phyloP scores from a whole-genome alignment of 352 stramenopile species.

The Phytophthora niederhauseri region DNA sequence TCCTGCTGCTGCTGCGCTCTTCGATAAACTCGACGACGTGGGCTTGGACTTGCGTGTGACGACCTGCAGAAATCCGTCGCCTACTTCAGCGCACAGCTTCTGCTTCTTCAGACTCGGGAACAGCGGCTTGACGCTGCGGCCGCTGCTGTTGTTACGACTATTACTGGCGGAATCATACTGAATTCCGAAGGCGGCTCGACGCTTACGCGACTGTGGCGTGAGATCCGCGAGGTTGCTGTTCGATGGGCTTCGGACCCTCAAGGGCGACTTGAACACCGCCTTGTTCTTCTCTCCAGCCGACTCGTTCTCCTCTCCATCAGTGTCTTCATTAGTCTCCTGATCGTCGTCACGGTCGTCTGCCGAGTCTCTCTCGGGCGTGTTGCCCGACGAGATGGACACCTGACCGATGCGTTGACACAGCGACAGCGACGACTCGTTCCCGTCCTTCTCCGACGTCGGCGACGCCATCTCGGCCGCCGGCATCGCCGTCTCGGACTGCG shows the following conservation, averaged over 20 bases:
- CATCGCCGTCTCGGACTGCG: constrained; percentile 3
- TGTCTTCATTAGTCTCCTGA: constrained; percentile 21
- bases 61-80: constrained; percentile 43
- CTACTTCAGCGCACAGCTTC: constrained; percentile 50
- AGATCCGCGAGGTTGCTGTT: constrained; percentile 33
- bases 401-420: constrained; percentile 80
- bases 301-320: constrained; percentile 30
- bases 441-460: constrained; percentile 34
- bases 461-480: constrained; percentile 23
- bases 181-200: constrained; percentile 30
- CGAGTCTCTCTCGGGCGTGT: constrained; percentile 11
- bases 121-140: constrained; percentile 36
- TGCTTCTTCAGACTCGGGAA: constrained; percentile 63
- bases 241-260: constrained; percentile 27
- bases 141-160: constrained; percentile 21
- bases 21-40: constrained; percentile 16
- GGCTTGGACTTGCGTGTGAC: constrained; percentile 49
- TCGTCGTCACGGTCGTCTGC: constrained; percentile 7
- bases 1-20: constrained; percentile 21
- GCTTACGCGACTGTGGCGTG: constrained; percentile 43
- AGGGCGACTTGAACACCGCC: constrained; percentile 23
- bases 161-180: constrained; percentile 22
- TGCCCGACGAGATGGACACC: constrained; percentile 70
- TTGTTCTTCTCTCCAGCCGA: constrained; percentile 17
- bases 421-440: constrained; percentile 57